Conservation (phyloP, 495 filamentous ascomycete species). For the Penicillium angulare region DNA sequence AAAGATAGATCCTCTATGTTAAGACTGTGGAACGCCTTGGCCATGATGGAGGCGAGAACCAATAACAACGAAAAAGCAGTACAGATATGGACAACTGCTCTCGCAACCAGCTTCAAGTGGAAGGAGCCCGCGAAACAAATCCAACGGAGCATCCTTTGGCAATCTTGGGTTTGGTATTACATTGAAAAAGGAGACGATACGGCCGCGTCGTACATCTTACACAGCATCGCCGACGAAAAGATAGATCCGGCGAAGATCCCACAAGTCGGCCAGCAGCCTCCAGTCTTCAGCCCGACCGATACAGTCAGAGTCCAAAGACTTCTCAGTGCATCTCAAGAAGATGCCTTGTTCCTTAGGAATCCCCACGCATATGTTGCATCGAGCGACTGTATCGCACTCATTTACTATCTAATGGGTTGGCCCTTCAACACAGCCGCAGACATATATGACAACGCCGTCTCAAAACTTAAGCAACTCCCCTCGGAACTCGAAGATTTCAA, state of each 20-base stretch:
- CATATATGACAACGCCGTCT: conserved; percentile 49
- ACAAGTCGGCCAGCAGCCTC: background rate
- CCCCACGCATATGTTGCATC: conserved; percentile 47
- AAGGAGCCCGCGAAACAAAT: conserved; percentile 31
- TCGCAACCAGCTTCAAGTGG: conserved; percentile 53
- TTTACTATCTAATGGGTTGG: conserved; percentile 57
- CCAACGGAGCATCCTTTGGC: conserved; percentile 60
- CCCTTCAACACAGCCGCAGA: conserved; percentile 39
- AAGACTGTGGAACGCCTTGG: conserved; percentile 75
- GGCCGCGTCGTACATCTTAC: conserved; percentile 48
- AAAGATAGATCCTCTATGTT: conserved; percentile 64
- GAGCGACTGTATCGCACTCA: conserved; percentile 59
- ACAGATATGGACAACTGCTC: conserved; percentile 64
- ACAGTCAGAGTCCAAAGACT: conserved; percentile 57
- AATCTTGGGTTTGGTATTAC: conserved; percentile 63
- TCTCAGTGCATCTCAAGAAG: conserved; percentile 55
- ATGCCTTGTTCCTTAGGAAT: conserved; percentile 49
- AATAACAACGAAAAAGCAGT: conserved; percentile 53
- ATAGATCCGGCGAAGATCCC: conserved; percentile 19
- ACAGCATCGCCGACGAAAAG: conserved; percentile 36
- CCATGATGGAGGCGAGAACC: conserved; percentile 64
- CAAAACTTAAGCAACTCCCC: conserved; percentile 34
- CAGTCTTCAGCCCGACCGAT: conserved; percentile 33
- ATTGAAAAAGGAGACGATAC: conserved; percentile 29
- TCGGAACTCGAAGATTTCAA: conserved; percentile 30